Evolutionary conservation across 352 stramenopile genomes (phyloP), one percentile per base, ranked within the genome.

Genomic region (Pythium myriotylum): DNA sequence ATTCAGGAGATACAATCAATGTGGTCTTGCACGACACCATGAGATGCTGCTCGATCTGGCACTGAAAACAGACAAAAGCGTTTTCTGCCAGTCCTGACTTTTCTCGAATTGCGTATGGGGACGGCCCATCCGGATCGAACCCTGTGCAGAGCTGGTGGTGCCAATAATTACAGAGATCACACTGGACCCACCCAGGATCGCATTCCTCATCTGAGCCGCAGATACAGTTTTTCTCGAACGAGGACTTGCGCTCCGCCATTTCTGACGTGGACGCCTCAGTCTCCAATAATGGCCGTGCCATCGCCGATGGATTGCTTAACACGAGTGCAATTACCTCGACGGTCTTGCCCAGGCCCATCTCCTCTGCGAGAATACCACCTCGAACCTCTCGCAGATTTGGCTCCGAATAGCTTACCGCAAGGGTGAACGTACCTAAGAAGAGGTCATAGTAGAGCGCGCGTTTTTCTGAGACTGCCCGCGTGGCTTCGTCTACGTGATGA

Each of bases 301-400:
- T 26, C 14, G 51, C 42, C 13, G 46, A 73, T 8, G 67, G 74
- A 43, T 89, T 64, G 45, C 74, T 79, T 29, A 90, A 46, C 23
- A 88, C 59, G 9, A 88, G 62, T 33, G 81, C 54, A 24, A 87
- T 82, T 48, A 96, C 84, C 56, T 94, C 86, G 1, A 97, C 86
- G 0, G 88, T 96, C 72, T 96, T 88, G 26, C 94, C 75, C 46
- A 93, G 63, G 12, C 94, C 94, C 93, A 98, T 98, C 61, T 93
- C 86, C 57, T 98, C 94, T 2, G 90, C 91, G 47, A 98, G 71
- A 56, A 98, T 96, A 0, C 94, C 93, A 53, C 92, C 93, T 20
- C 67, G 73, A 4, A 90, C 40, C 23, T 13, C 17, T 3, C 29
- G 52, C 19, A 32, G 22, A 37, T 23, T 59, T 23, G 14, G 19